Conservation (phyloP, 768 basidiomycete species). For the Mycena latifolia region DNA sequence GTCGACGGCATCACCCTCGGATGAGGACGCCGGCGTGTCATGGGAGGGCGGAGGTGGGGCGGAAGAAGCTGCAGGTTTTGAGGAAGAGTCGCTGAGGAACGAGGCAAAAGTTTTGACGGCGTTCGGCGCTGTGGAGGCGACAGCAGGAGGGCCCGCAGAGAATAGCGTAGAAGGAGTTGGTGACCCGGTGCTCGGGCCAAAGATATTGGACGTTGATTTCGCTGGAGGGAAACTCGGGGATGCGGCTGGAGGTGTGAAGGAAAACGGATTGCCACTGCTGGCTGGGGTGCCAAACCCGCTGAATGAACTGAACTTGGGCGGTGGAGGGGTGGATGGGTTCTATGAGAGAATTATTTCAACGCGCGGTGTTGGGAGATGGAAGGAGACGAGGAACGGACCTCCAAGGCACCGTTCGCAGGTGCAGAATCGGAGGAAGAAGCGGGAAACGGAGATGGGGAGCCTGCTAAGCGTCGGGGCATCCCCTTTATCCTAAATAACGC, state of each 20-base stretch:
- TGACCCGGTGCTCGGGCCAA: constrained; percentile 22
- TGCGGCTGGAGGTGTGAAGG: constrained; percentile 51
- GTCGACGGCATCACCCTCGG: constrained; percentile 43
- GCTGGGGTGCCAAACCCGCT: constrained; percentile 60
- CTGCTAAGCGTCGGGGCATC: constrained; percentile 62
- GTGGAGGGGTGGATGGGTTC: constrained; percentile 41
- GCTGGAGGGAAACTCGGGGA: constrained; percentile 36
- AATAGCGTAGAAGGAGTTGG: constrained; percentile 36
- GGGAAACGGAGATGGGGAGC: constrained; percentile 28
- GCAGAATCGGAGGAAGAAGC: constrained; percentile 37
- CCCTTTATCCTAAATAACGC: constrained; percentile 66
- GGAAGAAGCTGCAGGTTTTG: constrained; percentile 18
- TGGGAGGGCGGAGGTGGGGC: constrained; percentile 24
- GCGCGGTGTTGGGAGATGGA: background rate
- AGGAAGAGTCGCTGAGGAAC: constrained; percentile 46
- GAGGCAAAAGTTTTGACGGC: constrained; percentile 68
- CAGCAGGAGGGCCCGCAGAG: constrained; percentile 39
- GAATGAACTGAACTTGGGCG: constrained; percentile 65
- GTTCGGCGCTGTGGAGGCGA: constrained; percentile 53
- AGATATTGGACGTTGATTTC: constrained; percentile 27
- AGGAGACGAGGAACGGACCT: constrained; percentile 41
- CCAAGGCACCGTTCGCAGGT: constrained; percentile 29
- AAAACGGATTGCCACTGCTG: constrained; percentile 48
- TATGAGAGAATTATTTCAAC: background rate
- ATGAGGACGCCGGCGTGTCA: background rate